Conservation (phyloP, 1,284 basidiomycete species). For the Apiotrichum domesticum region DNA sequence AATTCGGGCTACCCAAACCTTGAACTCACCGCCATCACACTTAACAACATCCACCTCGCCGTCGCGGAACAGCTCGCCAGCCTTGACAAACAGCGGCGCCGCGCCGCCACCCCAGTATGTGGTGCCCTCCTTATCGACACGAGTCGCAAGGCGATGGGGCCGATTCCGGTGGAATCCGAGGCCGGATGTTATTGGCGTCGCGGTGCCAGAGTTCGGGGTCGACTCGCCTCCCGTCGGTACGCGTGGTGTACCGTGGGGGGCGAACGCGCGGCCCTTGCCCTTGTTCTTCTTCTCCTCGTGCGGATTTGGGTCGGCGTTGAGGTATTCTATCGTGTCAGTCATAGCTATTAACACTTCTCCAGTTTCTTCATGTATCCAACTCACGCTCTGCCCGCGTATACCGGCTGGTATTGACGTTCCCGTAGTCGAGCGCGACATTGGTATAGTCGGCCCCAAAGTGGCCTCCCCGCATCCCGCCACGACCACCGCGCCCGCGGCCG, state of each 20-base stretch:
- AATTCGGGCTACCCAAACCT: too few species aligned
- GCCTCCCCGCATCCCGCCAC: slow-evolving; percentile 7
- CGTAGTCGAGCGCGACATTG: slow-evolving; percentile 40
- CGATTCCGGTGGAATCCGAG: slow-evolving; percentile 27
- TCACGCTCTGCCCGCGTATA: slow-evolving; percentile 21
- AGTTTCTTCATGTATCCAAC: neutral
- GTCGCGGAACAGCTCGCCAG: slow-evolving; percentile 45
- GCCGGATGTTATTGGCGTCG: slow-evolving; percentile 29
- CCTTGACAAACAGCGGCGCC: slow-evolving; percentile 46
- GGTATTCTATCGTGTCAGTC: neutral
- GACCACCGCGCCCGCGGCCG: slow-evolving; percentile 9
- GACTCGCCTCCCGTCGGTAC: neutral
- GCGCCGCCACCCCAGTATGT: slow-evolving; percentile 34
- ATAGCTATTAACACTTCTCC: too few species aligned
- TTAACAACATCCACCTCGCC: slow-evolving; percentile 40
- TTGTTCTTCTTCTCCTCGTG: neutral
- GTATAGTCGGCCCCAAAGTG: slow-evolving; percentile 37
- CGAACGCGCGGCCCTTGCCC: neutral
- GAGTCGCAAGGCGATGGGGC: slow-evolving; percentile 7
- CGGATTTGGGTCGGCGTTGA: neutral
- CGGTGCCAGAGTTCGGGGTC: slow-evolving; percentile 18
- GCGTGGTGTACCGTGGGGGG: slow-evolving; percentile 1
- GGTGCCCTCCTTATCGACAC: slow-evolving; percentile 7
- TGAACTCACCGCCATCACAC: slow-evolving; percentile 26
- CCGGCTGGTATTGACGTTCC: slow-evolving; percentile 28